A percentile compares a stretch with the other conserved stretches of the same genome.
Evolutionary conservation across 2,329 filamentous ascomycete genomes (phyloP).

Genomic region (Trichoderma sp.): DNA sequence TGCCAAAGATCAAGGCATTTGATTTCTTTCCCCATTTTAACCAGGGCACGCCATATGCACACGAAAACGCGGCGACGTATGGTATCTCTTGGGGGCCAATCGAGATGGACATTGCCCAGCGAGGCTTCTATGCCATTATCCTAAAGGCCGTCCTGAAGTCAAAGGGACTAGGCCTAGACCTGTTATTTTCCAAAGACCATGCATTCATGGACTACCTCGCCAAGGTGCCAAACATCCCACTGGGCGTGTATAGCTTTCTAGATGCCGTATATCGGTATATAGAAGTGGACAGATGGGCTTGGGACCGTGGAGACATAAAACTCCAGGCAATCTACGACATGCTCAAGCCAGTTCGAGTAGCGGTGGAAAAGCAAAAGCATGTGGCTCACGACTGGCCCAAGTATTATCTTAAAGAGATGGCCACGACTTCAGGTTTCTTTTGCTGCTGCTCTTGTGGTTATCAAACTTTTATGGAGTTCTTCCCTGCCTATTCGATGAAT

Average conservation of each 20-base stretch:
- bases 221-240: conserved; percentile 31
- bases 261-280: conserved; percentile 35
- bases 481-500: conserved; percentile 11
- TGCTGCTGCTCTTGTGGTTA: conserved; percentile 39
- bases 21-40: conserved; percentile 39
- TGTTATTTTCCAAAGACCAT: conserved; percentile 32
- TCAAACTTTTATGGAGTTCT: conserved; percentile 34
- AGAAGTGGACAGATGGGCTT: conserved; percentile 21
- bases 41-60: conserved; percentile 27
- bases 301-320: neutral
- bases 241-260: conserved; percentile 32
- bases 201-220: conserved; percentile 34
- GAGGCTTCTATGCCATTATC: conserved; percentile 35
- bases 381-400: conserved; percentile 25
- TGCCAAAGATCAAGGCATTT: conserved; percentile 27
- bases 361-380: conserved; percentile 25
- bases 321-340: conserved; percentile 33
- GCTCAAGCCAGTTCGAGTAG: conserved; percentile 33
- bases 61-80: conserved; percentile 24
- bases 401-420: conserved; percentile 31
- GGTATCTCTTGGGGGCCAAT: conserved; percentile 32
- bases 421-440: conserved; percentile 11
- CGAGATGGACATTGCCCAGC: conserved; percentile 30
- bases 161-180: conserved; percentile 28
- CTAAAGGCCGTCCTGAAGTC: conserved; percentile 38